Evolutionary conservation across 2,329 filamentous ascomycete species (phyloP).

Genomic region (Cytospora piceicola): DNA sequence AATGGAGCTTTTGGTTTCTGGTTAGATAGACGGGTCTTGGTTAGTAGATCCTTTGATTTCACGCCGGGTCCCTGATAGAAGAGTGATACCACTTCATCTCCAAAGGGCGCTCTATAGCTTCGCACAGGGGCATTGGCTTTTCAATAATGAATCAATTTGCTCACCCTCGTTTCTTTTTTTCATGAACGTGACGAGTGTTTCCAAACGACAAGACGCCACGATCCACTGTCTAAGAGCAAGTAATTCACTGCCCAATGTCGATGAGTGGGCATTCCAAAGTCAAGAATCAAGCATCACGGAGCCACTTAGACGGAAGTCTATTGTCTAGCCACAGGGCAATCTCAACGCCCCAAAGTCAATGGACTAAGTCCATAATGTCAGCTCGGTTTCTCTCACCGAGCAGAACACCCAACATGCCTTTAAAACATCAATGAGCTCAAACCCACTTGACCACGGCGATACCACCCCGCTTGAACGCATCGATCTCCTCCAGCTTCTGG

Average conservation of each 20-base stretch:
- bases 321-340: neutral
- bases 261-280: neutral
- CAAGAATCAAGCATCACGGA: neutral
- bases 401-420: neutral
- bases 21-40: neutral
- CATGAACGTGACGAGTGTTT: neutral
- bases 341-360: neutral
- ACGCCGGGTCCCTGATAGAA: neutral
- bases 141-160: neutral
- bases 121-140: neutral
- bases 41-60: neutral
- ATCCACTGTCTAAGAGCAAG: neutral
- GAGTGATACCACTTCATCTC: neutral
- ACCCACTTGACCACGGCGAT: conserved; percentile 67
- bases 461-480: conserved; percentile 68
- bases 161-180: neutral
- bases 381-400: neutral
- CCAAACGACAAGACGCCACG: neutral
- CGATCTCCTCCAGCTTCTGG: conserved; percentile 60
- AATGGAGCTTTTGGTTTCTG: neutral
- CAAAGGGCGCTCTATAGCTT: neutral
- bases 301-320: neutral
- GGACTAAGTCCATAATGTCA: neutral
- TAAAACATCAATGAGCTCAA: conserved; percentile 31
- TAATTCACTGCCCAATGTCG: neutral